Conservation (phyloP, 1,284 basidiomycete species). For the Chondrostereum purpureum region DNA sequence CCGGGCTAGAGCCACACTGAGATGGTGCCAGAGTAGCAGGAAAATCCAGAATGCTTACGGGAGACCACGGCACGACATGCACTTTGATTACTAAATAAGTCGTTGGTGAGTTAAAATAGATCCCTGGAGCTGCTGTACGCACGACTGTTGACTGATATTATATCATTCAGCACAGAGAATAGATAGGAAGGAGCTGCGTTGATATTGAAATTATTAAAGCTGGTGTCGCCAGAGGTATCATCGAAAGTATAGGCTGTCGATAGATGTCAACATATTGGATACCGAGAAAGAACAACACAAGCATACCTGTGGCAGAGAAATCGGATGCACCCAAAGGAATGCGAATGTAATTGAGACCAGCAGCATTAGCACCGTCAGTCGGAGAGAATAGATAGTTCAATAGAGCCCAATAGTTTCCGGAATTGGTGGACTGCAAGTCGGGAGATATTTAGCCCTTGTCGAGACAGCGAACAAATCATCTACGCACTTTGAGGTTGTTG, state of each 20-base stretch:
- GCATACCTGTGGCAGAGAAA: conserved; percentile 31
- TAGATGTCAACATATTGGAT: background rate
- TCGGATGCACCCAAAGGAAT: conserved; percentile 49
- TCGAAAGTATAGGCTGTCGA: conserved; percentile 49
- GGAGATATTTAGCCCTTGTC: background rate
- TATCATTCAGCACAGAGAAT: conserved; percentile 45
- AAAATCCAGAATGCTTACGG: conserved; percentile 29
- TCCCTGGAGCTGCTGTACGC: conserved; percentile 6
- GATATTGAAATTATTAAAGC: conserved; percentile 40
- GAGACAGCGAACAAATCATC: background rate
- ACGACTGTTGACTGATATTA: conserved; percentile 34
- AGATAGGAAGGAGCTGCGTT: conserved; percentile 41
- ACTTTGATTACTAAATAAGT: conserved; percentile 27
- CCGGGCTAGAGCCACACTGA: conserved; percentile 30
- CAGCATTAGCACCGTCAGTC: conserved; percentile 40
- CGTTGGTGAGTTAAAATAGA: conserved; percentile 7
- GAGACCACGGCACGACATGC: conserved; percentile 49
- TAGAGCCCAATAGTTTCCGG: conserved; percentile 38
- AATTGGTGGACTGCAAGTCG: conserved; percentile 28
- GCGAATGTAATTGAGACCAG: conserved; percentile 45
- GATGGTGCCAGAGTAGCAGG: background rate
- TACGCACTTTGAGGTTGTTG: conserved; percentile 41
- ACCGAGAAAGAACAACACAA: background rate
- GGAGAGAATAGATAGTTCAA: conserved; percentile 39
- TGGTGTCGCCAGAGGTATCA: conserved; percentile 40